Conservation (phyloP, 805 yeast species). For the Metschnikowia drakensbergensis region DNA sequence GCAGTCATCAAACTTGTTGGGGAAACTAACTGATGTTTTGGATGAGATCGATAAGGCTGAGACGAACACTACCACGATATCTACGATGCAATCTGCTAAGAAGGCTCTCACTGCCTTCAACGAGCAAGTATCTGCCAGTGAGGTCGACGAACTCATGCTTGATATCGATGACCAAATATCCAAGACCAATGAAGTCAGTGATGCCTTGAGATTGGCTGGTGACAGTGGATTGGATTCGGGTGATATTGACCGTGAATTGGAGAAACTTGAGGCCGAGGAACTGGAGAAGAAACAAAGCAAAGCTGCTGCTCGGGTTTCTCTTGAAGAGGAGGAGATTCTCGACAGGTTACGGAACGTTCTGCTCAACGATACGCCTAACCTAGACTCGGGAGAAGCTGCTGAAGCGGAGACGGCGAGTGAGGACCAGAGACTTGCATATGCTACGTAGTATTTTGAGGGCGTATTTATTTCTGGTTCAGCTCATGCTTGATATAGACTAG, state of each 20-base stretch:
- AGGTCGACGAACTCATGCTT: slow-evolving; percentile 24
- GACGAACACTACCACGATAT: slow-evolving; percentile 23
- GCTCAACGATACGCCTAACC: background rate
- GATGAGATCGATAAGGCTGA: slow-evolving; percentile 36
- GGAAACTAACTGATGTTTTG: slow-evolving; percentile 24
- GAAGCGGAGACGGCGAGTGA: background rate
- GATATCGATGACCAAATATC: slow-evolving; percentile 32
- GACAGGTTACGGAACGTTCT: slow-evolving; percentile 1
- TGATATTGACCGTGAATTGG: slow-evolving; percentile 31
- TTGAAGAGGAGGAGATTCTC: background rate
- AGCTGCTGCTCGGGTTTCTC: background rate
- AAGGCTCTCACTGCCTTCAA: slow-evolving; percentile 28
- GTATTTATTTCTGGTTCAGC: slow-evolving; percentile 1
- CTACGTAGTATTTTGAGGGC: slow-evolving; percentile 1
- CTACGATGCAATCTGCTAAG: slow-evolving; percentile 26
- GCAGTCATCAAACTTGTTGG: slow-evolving; percentile 15
- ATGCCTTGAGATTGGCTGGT: background rate
- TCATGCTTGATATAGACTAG: background rate
- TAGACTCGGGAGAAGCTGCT: background rate
- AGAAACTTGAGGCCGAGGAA: slow-evolving; percentile 4
- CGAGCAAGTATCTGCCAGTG: slow-evolving; percentile 22
- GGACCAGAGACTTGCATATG: background rate
- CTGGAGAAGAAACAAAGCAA: background rate
- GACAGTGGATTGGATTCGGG: slow-evolving; percentile 18
- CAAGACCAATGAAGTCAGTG: slow-evolving; percentile 24